Base-by-base conservation (phyloP, 345 rosid genomes). In the Dimocarpus longan region DNA sequence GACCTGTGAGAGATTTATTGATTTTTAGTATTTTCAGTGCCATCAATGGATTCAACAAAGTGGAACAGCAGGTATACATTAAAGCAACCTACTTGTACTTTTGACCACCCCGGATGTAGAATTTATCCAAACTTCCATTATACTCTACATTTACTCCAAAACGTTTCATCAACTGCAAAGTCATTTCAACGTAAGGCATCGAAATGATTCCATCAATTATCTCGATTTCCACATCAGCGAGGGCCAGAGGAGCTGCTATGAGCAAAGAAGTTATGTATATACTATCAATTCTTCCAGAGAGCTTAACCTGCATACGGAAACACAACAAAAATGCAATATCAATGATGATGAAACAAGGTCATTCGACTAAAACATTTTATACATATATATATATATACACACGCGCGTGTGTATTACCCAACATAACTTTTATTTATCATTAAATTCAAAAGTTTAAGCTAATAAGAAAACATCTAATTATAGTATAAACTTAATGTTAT, bases 211-310 rank as follows among this genome's bases (percentile, higher is more conserved):
- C 91, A 81, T 95, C 98, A 37, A 92, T 76, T 7, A 94, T 95
- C 86, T 93, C 97, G 66, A 93, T 89, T 87, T 95, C 99, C 13
- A 95, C 98, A 71, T 91, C 87, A 74, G 95, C 97, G 56, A 88
- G 95, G 75, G 98, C 95, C 81, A 96, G 85, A 24, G 99, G 99
- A 85, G 98, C 97, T 75, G 97, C 93, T 97, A 96, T 91, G 70
- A 96, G 95, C 83, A 94, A 81, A 80, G 99, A 97, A 73, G 99
- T 96, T 90, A 96, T 88, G 89, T 94, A 94, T 69, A 94, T 97
- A 81, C 97, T 92, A 79, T 98, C 94, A 70, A 92, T 91, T 24
- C 93, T 90, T 71, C 99, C 99, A 43, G 99, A 92, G 57, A 96
- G 95, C 83, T 92, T 90, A 82, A 93, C 98, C 99, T 96, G 92